Evolutionary conservation across 768 basidiomycete genomes (phyloP), one percentile per base, ranked within the genome.

Genomic region (Rhodosporidiobolus sp.): DNA sequence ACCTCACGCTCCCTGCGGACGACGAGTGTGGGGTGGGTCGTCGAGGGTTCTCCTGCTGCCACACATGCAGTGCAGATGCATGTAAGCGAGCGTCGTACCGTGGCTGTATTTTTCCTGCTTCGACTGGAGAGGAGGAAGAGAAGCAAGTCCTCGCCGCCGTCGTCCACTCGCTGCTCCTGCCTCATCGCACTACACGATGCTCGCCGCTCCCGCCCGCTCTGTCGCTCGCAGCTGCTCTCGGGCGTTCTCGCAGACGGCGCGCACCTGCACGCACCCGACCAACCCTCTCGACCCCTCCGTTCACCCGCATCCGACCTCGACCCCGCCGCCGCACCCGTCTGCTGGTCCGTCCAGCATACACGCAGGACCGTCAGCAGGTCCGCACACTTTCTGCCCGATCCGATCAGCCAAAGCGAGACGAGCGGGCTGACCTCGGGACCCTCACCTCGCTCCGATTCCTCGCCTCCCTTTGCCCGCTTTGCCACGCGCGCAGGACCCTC

Each of bases 241-340:
- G 46, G 32, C 54, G 4, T 43, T 24, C 43, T 48, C 32, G 2
- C 61, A 22, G 10, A 48, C 55, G 14, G 43, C 61, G 1, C 30
- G 20, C 8, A 4, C 3, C 2, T 9, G 16, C 19, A 48, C 61
- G 4, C 61, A 69, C 61, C 67, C 67, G 35, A 63, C 67, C 34
- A 48, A 48, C 22, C 67, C 67, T 2, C 67, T 69, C 61, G 67
- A 69, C 55, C 67, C 67, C 12, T 20, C 52, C 3, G 28, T 61
- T 46, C 28, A 24, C 52, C 63, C 63, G 19, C 20, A 30, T 30
- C 43, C 66, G 24, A 38, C 57, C 32, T 28, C 53, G 26, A 4
- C 50, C 20, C 26, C 58, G 16, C 58, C 38, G 8, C 48, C 38
- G 11, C 35, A 24, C 28, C 59, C 8, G 1, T 2, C 43, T 34